These are phyloP conservation scores for Phlyctochytrium planicorne DNA, from an alignment of 192 early-diverging fungal genomes.

Conservation along the genomic window DNA sequence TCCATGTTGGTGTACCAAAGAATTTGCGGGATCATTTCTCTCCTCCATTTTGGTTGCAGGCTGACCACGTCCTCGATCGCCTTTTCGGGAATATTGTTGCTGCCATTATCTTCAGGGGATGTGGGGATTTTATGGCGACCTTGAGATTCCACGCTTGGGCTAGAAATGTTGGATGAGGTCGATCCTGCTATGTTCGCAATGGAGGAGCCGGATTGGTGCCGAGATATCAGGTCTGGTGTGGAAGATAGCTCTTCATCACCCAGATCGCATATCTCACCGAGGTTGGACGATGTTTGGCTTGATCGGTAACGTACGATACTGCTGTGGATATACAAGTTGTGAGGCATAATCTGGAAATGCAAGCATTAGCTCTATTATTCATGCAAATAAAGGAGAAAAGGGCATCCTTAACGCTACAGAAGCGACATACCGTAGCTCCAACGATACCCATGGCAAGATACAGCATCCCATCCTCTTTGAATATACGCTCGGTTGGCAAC, in stretches of 20 bases:
- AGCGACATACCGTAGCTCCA: constrained; percentile 73
- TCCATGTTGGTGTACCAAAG: constrained; percentile 63
- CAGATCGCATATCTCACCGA: constrained; percentile 29
- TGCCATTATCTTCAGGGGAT: too few relatives aligned
- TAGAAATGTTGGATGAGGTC: too few relatives aligned
- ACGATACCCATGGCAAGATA: constrained; percentile 80
- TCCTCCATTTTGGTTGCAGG: constrained; percentile 1
- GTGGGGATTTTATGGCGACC: too few relatives aligned
- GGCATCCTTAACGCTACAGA: too few relatives aligned
- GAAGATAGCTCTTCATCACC: not conserved
- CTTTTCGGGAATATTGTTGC: too few relatives aligned
- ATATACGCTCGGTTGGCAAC: constrained; percentile 50
- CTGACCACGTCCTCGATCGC: too few relatives aligned
- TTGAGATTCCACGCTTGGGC: too few relatives aligned
- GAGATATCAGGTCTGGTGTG: too few relatives aligned
- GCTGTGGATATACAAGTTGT: constrained; percentile 81
- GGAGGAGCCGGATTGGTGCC: too few relatives aligned
- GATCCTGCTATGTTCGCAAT: too few relatives aligned
- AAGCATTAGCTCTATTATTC: too few relatives aligned
- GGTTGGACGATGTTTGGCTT: constrained; percentile 20
- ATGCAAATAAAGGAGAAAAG: constrained; percentile 16
- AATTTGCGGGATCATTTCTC: constrained; percentile 37
- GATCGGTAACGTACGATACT: constrained; percentile 69
- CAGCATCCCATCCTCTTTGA: constrained; percentile 55
- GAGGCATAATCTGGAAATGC: constrained; percentile 81